A percentile compares a stretch with the other conserved stretches of the same genome.
These are phyloP conservation scores for Baudoinia panamericana DNA, from an alignment of 495 filamentous ascomycete genomes.

Conservation along the genomic window DNA sequence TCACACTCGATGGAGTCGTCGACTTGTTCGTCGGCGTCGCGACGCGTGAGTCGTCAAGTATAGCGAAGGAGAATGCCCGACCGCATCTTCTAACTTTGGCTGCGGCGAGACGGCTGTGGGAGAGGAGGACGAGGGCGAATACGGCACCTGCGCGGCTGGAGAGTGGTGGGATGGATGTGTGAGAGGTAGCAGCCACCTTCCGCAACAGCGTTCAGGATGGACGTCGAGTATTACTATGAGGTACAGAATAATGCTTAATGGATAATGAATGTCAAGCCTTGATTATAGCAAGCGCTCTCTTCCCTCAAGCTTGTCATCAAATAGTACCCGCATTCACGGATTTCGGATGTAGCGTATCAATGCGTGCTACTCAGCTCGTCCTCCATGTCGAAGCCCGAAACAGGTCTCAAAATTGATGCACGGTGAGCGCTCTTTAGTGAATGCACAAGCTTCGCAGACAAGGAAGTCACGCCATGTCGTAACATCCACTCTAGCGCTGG, in stretches of 20 bases:
- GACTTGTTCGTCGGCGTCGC: not conserved
- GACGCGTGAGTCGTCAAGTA: not conserved
- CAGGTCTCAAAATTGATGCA: too few species aligned
- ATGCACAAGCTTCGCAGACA: too few species aligned
- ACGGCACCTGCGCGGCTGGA: conserved; percentile 17
- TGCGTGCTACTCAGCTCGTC: too few species aligned
- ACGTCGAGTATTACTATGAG: not conserved
- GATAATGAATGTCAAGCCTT: conserved; percentile 14
- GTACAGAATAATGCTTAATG: conserved; percentile 18
- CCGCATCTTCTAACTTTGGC: not conserved
- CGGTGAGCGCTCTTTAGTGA: too few species aligned
- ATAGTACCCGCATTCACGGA: too few species aligned
- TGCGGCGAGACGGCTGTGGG: conserved; percentile 4
- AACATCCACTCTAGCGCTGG: too few species aligned
- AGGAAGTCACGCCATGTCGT: too few species aligned
- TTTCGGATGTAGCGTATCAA: too few species aligned
- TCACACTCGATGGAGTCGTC: not conserved
- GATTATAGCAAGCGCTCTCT: too few species aligned
- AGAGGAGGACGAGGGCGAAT: conserved; percentile 9
- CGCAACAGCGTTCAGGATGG: not conserved
- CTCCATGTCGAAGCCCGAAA: too few species aligned
- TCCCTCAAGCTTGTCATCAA: too few species aligned
- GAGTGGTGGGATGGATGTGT: conserved; percentile 1
- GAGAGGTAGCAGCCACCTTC: not conserved
- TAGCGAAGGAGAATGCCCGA: not conserved